A percentile compares a stretch with the other conserved stretches of the same genome.
Conservation (phyloP, 306 rosid species). For the Luffa aegyptiaca region DNA sequence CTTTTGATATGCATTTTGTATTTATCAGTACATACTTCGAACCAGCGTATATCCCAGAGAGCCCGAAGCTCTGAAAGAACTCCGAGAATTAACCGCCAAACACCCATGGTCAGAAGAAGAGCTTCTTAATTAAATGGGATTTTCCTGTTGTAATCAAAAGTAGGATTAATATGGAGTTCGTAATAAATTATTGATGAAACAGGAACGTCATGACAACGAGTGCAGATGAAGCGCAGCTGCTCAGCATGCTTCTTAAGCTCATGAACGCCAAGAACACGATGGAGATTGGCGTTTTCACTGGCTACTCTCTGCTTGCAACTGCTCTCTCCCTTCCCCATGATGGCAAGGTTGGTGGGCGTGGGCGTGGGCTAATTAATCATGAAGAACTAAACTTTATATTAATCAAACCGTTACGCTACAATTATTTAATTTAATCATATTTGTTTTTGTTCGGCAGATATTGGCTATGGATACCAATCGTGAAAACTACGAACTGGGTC, state of each 20-base stretch:
- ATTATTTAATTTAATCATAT: too few relatives aligned
- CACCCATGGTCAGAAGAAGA: conserved; percentile 48
- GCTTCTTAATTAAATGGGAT: background rate
- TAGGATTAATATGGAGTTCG: too few relatives aligned
- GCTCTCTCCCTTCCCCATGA: conserved; percentile 83
- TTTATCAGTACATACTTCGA: conserved; percentile 53
- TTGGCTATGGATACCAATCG: background rate
- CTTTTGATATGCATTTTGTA: background rate
- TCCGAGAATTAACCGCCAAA: conserved; percentile 75
- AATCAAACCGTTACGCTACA: too few relatives aligned
- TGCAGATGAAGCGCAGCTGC: conserved; percentile 81
- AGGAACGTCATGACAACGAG: conserved; percentile 91
- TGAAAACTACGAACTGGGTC: background rate
- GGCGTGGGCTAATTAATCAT: background rate
- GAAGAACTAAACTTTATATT: too few relatives aligned
- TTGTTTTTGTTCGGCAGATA: background rate
- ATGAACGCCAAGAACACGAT: conserved; percentile 88
- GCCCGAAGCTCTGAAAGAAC: conserved; percentile 74
- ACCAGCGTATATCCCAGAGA: conserved; percentile 85
- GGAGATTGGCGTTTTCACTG: conserved; percentile 94
- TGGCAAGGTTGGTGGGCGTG: conserved; percentile 50
- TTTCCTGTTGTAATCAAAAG: background rate
- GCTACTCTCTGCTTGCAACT: conserved; percentile 82
- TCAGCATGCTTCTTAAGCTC: conserved; percentile 74
- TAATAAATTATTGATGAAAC: conserved; percentile 7